A percentile compares a stretch with the other conserved stretches of the same genome.
These are phyloP conservation scores for Albatrellus sp. DNA, from an alignment of 1,284 basidiomycete genomes.

Conservation along the genomic window DNA sequence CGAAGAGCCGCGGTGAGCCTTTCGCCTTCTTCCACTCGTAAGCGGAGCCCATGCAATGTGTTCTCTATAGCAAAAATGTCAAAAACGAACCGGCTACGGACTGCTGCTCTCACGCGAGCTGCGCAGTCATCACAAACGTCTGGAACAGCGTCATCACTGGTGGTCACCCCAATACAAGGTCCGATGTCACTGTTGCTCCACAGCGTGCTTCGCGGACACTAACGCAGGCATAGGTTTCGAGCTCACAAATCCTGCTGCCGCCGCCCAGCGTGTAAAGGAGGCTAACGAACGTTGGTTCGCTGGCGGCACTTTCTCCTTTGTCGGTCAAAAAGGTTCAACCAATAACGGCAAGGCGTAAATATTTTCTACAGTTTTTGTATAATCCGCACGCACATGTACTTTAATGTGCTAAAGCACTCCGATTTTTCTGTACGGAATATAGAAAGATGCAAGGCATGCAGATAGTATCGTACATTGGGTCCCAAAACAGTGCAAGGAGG, in stretches of 20 bases:
- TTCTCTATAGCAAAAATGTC: constrained; percentile 68
- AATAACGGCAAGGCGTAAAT: constrained; percentile 3
- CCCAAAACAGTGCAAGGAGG: too few relatives aligned
- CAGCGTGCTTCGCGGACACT: neutral
- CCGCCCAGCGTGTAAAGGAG: constrained; percentile 75
- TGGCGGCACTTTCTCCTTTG: constrained; percentile 72
- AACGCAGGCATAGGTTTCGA: constrained; percentile 55
- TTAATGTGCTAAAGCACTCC: neutral
- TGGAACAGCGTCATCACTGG: constrained; percentile 84
- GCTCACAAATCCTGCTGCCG: constrained; percentile 73
- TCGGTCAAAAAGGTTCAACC: constrained; percentile 51
- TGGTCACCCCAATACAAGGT: constrained; percentile 96
- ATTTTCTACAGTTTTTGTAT: neutral
- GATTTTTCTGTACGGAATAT: constrained; percentile 1
- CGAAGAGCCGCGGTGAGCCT: constrained; percentile 71
- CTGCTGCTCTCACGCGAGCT: constrained; percentile 67
- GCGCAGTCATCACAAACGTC: constrained; percentile 54
- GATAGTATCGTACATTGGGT: constrained; percentile 10
- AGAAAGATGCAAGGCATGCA: constrained; percentile 1
- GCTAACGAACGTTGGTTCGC: constrained; percentile 92
- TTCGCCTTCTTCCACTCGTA: neutral
- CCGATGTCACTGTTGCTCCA: constrained; percentile 5
- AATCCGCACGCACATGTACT: neutral
- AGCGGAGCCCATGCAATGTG: constrained; percentile 17
- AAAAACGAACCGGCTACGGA: constrained; percentile 89